phyloP scores from a whole-genome alignment of 108 stramenopile genomes.

The Fistulifera pelliculosa region DNA sequence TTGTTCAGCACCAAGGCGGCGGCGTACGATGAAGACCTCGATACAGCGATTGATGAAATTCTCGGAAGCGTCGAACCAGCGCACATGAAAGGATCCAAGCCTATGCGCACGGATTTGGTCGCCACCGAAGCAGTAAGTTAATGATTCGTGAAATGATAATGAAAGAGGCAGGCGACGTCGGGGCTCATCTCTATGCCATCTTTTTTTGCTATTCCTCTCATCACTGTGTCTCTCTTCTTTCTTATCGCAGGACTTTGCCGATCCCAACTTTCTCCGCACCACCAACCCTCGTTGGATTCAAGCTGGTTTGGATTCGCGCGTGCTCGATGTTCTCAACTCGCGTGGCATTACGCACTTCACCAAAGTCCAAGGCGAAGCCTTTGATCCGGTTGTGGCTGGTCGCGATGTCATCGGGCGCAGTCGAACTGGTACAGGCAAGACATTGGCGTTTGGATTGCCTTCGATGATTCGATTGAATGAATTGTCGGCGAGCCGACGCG shows the following conservation, averaged over 20 bases:
- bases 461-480: slow-evolving; percentile 61
- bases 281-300: slow-evolving; percentile 75
- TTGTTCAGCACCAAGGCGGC: neutral
- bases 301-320: slow-evolving; percentile 43
- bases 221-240: too few relatives aligned
- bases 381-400: slow-evolving; percentile 75
- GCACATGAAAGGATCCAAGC: slow-evolving; percentile 17
- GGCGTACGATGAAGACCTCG: slow-evolving; percentile 45
- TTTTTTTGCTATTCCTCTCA: too few relatives aligned
- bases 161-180: neutral
- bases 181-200: too few relatives aligned
- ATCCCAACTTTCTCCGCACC: slow-evolving; percentile 32
- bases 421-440: slow-evolving; percentile 98
- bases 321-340: slow-evolving; percentile 77
- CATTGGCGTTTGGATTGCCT: slow-evolving; percentile 98
- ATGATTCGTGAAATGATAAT: slow-evolving; percentile 6
- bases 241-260: neutral
- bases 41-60: slow-evolving; percentile 46
- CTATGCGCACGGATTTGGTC: slow-evolving; percentile 19
- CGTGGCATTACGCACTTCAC: slow-evolving; percentile 84
- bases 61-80: slow-evolving; percentile 16
- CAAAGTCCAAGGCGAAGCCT: slow-evolving; percentile 88
- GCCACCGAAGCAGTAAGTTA: slow-evolving; percentile 26
- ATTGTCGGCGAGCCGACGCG: slow-evolving; percentile 27
- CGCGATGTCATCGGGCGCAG: slow-evolving; percentile 95